Conservation (phyloP, 257 asterid genomes). For the Scutellaria galericulata region DNA sequence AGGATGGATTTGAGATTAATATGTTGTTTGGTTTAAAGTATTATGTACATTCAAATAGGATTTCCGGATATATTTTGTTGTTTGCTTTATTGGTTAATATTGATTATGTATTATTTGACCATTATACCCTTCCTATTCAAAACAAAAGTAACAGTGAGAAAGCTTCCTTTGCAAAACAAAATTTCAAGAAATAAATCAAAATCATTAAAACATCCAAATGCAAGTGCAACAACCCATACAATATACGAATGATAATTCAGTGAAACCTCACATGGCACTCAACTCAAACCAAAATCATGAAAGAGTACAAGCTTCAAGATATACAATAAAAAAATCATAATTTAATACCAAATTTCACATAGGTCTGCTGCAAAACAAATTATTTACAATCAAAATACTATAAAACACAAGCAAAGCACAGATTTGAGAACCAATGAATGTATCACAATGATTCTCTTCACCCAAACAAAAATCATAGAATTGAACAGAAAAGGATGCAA, state of each 20-base stretch:
- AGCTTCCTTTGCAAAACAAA: too few relatives aligned
- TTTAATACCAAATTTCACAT: slow-evolving; percentile 2
- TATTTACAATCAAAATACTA: slow-evolving; percentile 2
- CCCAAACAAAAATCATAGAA: not conserved
- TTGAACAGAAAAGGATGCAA: not conserved
- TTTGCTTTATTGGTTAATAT: too few relatives aligned
- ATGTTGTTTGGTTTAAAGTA: too few relatives aligned
- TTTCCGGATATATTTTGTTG: too few relatives aligned
- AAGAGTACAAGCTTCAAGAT: not conserved
- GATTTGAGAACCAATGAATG: not conserved
- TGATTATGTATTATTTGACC: too few relatives aligned
- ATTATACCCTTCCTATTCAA: too few relatives aligned
- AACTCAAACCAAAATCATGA: slow-evolving; percentile 10
- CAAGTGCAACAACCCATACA: slow-evolving; percentile 19
- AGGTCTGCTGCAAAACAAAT: not conserved
- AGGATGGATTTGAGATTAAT: too few relatives aligned
- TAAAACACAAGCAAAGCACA: not conserved
- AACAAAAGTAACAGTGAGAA: too few relatives aligned
- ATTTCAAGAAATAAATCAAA: too few relatives aligned
- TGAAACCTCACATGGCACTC: not conserved
- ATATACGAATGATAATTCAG: slow-evolving; percentile 21
- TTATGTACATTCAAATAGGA: too few relatives aligned
- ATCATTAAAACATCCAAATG: not conserved
- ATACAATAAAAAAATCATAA: slow-evolving; percentile 6
- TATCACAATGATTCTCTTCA: not conserved